These are phyloP conservation scores for Agastache rugosa DNA, from an alignment of 257 asterid genomes.

Conservation along the genomic window DNA sequence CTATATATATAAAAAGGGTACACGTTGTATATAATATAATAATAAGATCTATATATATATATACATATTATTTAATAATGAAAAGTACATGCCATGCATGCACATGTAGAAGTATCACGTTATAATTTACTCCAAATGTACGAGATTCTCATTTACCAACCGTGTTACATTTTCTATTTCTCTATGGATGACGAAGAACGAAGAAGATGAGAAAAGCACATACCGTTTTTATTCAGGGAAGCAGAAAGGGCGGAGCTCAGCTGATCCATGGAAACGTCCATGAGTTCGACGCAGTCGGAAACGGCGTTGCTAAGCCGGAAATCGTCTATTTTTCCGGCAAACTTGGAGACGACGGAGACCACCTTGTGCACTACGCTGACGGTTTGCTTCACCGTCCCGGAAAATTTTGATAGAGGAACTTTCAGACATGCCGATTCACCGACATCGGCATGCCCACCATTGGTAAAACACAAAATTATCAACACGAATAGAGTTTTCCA, in stretches of 20 bases:
- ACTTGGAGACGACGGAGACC: slow-evolving; percentile 49
- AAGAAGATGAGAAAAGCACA: background rate
- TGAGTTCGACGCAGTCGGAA: slow-evolving; percentile 71
- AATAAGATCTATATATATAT: no score
- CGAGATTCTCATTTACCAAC: no score
- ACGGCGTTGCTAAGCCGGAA: slow-evolving; percentile 69
- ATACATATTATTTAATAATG: background rate
- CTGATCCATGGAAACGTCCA: slow-evolving; percentile 73
- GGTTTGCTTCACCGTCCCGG: slow-evolving; percentile 51
- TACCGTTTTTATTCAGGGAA: slow-evolving; percentile 61
- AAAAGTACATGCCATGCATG: background rate
- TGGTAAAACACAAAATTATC: slow-evolving; percentile 28
- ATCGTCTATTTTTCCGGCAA: slow-evolving; percentile 51
- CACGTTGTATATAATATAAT: background rate
- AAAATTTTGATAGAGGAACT: slow-evolving; percentile 67
- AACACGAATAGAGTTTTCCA: slow-evolving; percentile 21
- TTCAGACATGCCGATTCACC: slow-evolving; percentile 47
- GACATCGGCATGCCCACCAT: slow-evolving; percentile 29
- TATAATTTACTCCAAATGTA: background rate
- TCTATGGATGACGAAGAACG: no score
- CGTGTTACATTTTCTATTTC: background rate
- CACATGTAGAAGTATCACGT: slow-evolving; percentile 12
- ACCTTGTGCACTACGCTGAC: slow-evolving; percentile 54
- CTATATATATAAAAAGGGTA: slow-evolving; percentile 26
- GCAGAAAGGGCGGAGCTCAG: slow-evolving; percentile 58